These are phyloP conservation scores for Jimgerdemannia flammicorona DNA, from an alignment of 192 early-diverging fungal genomes.

Conservation along the genomic window DNA sequence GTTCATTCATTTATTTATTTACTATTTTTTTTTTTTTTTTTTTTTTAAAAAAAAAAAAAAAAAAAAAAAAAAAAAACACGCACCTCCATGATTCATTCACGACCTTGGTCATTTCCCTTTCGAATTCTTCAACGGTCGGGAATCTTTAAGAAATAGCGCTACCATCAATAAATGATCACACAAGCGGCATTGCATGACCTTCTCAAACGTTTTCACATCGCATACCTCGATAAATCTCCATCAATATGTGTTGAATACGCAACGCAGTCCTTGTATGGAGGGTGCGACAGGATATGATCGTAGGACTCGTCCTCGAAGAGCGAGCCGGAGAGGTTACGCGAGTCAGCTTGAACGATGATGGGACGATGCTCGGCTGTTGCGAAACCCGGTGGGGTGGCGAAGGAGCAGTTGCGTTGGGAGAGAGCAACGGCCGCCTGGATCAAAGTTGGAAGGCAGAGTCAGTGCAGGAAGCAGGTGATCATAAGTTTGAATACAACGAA, in stretches of 20 bases:
- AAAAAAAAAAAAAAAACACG: neutral
- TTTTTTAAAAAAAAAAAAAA: neutral
- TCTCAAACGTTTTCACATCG: neutral
- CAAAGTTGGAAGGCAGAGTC: constrained; percentile 2
- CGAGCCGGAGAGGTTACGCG: constrained; percentile 59
- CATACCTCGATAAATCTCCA: constrained; percentile 70
- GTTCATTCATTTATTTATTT: no score
- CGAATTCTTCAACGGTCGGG: constrained; percentile 56
- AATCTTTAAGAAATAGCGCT: constrained; percentile 32
- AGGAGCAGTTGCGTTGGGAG: constrained; percentile 83
- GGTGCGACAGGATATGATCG: constrained; percentile 89
- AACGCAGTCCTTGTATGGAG: constrained; percentile 94
- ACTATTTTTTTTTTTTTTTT: neutral
- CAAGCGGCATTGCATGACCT: neutral
- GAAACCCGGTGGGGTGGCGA: constrained; percentile 62
- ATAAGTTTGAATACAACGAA: neutral
- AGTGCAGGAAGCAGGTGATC: neutral
- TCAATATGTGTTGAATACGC: constrained; percentile 82
- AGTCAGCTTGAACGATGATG: constrained; percentile 78
- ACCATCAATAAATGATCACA: neutral
- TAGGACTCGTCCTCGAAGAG: constrained; percentile 73
- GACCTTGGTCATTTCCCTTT: neutral
- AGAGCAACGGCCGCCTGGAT: constrained; percentile 71
- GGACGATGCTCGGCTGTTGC: constrained; percentile 78
- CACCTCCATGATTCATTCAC: neutral